Evolutionary conservation across 2,329 filamentous ascomycete species (phyloP).

Genomic region (Curvularia hawaiiensis): DNA sequence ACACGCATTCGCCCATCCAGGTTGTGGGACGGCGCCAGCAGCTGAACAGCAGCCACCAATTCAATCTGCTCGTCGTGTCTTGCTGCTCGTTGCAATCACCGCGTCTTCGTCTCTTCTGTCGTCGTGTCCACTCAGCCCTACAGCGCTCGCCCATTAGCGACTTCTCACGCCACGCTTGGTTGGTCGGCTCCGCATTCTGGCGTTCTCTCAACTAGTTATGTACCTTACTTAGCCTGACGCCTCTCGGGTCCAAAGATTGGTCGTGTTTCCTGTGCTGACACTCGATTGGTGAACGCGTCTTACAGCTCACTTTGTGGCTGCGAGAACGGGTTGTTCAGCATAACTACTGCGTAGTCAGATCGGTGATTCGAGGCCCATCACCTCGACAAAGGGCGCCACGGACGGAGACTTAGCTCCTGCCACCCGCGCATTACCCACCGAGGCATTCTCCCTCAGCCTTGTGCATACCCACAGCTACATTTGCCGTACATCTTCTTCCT

Average conservation of each 20-base stretch:
- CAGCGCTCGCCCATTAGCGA: slow-evolving; percentile 12
- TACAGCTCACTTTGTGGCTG: slow-evolving; percentile 34
- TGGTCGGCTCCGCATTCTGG: slow-evolving; percentile 9
- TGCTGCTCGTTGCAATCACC: slow-evolving; percentile 11
- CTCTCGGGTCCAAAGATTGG: slow-evolving; percentile 24
- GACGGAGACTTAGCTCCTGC: slow-evolving; percentile 23
- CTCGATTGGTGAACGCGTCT: slow-evolving; percentile 36
- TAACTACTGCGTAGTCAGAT: slow-evolving; percentile 31
- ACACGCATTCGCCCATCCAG: slow-evolving; percentile 16
- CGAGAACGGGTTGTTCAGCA: slow-evolving; percentile 26
- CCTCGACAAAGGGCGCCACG: slow-evolving; percentile 27
- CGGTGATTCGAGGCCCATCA: slow-evolving; percentile 24
- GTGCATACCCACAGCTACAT: slow-evolving; percentile 25
- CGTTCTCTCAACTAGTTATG: slow-evolving; percentile 3
- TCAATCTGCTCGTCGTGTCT: slow-evolving; percentile 9
- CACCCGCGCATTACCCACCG: slow-evolving; percentile 24
- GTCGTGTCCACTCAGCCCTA: slow-evolving; percentile 9
- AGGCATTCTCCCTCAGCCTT: slow-evolving; percentile 35
- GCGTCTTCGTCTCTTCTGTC: not conserved
- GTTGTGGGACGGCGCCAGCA: slow-evolving; percentile 13
- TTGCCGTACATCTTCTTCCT: slow-evolving; percentile 19
- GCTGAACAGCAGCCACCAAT: slow-evolving; percentile 25
- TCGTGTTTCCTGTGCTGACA: slow-evolving; percentile 17
- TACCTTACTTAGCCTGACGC: slow-evolving; percentile 16
- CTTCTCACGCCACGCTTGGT: slow-evolving; percentile 15